Evolutionary conservation across 441 rosid species (phyloP).

Genomic region (Brassica balearica): DNA sequence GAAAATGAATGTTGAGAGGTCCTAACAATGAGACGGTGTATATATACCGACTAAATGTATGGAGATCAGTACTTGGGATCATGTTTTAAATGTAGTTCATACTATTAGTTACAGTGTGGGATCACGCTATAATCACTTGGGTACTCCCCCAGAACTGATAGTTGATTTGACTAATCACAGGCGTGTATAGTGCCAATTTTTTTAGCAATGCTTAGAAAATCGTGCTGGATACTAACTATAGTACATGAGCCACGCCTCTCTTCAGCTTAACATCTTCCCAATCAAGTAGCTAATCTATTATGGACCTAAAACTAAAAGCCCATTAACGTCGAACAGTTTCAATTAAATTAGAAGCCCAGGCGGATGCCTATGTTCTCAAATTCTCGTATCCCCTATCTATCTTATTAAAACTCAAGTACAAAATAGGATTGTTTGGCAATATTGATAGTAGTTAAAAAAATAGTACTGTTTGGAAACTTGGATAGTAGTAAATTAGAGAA

Average conservation of each 20-base stretch:
- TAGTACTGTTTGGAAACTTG: too few relatives aligned
- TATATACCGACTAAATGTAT: slow-evolving; percentile 21
- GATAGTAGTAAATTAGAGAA: too few relatives aligned
- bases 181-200: slow-evolving; percentile 38
- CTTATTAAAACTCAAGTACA: too few relatives aligned
- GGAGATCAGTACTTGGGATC: slow-evolving; percentile 3
- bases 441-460: too few relatives aligned
- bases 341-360: slow-evolving; percentile 9
- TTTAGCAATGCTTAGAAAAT: neutral
- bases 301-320: slow-evolving; percentile 24
- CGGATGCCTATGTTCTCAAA: neutral
- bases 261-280: neutral
- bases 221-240: slow-evolving; percentile 4
- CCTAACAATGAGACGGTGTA: slow-evolving; percentile 4
- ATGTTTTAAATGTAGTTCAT: neutral
- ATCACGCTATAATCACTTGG: neutral
- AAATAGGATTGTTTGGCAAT: too few relatives aligned
- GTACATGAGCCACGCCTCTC: slow-evolving; percentile 34
- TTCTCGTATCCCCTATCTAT: too few relatives aligned
- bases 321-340: neutral
- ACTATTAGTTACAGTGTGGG: slow-evolving; percentile 1
- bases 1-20: slow-evolving; percentile 18
- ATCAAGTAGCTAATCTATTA: neutral
- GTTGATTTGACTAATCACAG: slow-evolving; percentile 7
- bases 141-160: neutral